Evolutionary conservation across 2,329 filamentous ascomycete species (phyloP).

Genomic region (Colletotrichum sp.): DNA sequence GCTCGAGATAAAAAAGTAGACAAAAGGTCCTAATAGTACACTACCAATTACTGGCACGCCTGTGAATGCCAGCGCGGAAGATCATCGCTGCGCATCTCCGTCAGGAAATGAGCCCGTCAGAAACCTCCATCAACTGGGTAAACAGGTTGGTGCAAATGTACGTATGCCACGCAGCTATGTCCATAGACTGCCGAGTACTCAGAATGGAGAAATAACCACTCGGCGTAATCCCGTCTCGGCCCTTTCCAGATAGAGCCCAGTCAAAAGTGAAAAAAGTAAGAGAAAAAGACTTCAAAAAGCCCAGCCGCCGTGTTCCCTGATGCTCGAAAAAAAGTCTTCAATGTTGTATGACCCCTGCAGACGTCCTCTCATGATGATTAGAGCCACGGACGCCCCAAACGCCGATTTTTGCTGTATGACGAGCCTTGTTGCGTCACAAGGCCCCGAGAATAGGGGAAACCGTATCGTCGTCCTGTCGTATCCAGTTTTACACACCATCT

Average conservation of each 20-base stretch:
- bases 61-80: background rate
- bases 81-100: background rate
- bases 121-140: background rate
- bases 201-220: slow-evolving; percentile 4
- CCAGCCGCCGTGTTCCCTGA: slow-evolving; percentile 19
- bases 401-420: slow-evolving; percentile 23
- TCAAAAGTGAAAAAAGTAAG: slow-evolving; percentile 2
- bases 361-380: slow-evolving; percentile 19
- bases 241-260: slow-evolving; percentile 21
- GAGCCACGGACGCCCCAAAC: slow-evolving; percentile 24
- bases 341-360: slow-evolving; percentile 22
- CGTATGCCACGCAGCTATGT: slow-evolving; percentile 22
- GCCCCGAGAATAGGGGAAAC: slow-evolving; percentile 20
- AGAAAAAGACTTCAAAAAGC: slow-evolving; percentile 5
- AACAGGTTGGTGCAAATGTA: slow-evolving; percentile 20
- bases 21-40: slow-evolving; percentile 23
- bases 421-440: slow-evolving; percentile 18
- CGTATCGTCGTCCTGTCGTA: slow-evolving; percentile 29
- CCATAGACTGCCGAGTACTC: slow-evolving; percentile 17
- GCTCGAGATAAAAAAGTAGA: slow-evolving; percentile 16
- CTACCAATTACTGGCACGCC: slow-evolving; percentile 22
- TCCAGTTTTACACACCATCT: slow-evolving; percentile 30
- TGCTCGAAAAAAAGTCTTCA: slow-evolving; percentile 18
- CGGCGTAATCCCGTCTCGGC: slow-evolving; percentile 13
- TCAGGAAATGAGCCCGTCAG: background rate